phyloP scores from a whole-genome alignment of 2,329 filamentous ascomycete genomes.

The Penicillium sp. region DNA sequence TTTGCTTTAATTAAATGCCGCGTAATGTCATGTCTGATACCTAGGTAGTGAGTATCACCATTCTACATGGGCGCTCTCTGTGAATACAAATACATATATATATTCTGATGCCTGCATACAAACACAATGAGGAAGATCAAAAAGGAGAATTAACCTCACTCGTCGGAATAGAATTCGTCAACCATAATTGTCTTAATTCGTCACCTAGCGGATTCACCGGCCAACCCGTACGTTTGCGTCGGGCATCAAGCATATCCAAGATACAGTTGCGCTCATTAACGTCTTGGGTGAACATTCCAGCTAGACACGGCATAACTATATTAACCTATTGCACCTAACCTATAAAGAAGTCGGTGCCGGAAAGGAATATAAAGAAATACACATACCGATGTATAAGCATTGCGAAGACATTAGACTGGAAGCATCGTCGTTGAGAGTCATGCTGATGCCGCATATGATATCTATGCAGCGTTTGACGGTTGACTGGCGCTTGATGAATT shows the following conservation, averaged over 20 bases:
- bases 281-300: conserved; percentile 17
- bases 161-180: not conserved
- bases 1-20: too few relatives aligned
- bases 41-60: too few relatives aligned
- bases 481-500: conserved; percentile 19
- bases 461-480: conserved; percentile 18
- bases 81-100: too few relatives aligned
- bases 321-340: too few relatives aligned
- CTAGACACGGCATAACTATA: not conserved
- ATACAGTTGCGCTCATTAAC: conserved; percentile 14
- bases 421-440: conserved; percentile 21
- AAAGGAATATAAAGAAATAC: not conserved
- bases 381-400: conserved; percentile 22
- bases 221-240: conserved; percentile 20
- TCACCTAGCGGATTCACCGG: conserved; percentile 18
- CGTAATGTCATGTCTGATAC: too few relatives aligned
- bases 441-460: conserved; percentile 25
- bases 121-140: not conserved
- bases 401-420: conserved; percentile 25
- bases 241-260: conserved; percentile 18
- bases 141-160: not conserved
- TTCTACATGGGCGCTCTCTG: too few relatives aligned
- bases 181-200: conserved; percentile 21
- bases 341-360: too few relatives aligned
- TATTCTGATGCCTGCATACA: too few relatives aligned